phyloP scores from a whole-genome alignment of 805 yeast species.

The Komagataella mondaviorum region DNA sequence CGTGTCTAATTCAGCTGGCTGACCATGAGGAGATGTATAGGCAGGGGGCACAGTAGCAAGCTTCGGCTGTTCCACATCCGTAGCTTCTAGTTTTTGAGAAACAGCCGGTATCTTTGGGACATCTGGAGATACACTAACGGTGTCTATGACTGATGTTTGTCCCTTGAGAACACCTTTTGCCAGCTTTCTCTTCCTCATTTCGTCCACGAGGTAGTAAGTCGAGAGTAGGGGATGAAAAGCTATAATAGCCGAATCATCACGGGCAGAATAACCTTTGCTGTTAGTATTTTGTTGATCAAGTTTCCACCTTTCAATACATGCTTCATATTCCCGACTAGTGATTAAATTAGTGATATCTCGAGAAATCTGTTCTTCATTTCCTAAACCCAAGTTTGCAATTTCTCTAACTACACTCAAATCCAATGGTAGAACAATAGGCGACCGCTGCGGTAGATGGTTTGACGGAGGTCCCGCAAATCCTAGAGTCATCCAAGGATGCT shows the following conservation, averaged over 20 bases:
- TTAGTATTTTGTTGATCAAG: not conserved
- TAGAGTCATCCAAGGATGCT: conserved; percentile 88
- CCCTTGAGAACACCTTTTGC: not conserved
- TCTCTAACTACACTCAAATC: conserved; percentile 55
- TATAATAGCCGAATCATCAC: conserved; percentile 61
- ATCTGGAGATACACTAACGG: not conserved
- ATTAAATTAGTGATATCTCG: conserved; percentile 45
- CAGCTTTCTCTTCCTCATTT: conserved; percentile 57
- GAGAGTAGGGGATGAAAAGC: conserved; percentile 85
- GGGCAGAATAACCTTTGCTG: conserved; percentile 8
- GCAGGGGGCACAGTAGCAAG: conserved; percentile 19
- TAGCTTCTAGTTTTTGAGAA: conserved; percentile 10
- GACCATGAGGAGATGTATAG: conserved; percentile 22
- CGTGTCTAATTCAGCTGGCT: conserved; percentile 2
- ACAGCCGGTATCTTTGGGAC: not conserved
- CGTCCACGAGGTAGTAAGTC: conserved; percentile 75
- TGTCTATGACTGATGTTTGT: not conserved
- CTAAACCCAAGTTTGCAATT: conserved; percentile 71
- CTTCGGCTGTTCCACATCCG: conserved; percentile 18
- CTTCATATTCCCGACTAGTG: conserved; percentile 32
- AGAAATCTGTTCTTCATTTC: conserved; percentile 44
- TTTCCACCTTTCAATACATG: not conserved
- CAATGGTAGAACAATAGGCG: conserved; percentile 60
- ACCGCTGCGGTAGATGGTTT: conserved; percentile 62
- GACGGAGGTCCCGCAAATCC: conserved; percentile 70